Evolutionary conservation across 139 green algal species (phyloP), one percentile per base, ranked within the genome.

Genomic region (Auxenochlorella pyrenoidosa): DNA sequence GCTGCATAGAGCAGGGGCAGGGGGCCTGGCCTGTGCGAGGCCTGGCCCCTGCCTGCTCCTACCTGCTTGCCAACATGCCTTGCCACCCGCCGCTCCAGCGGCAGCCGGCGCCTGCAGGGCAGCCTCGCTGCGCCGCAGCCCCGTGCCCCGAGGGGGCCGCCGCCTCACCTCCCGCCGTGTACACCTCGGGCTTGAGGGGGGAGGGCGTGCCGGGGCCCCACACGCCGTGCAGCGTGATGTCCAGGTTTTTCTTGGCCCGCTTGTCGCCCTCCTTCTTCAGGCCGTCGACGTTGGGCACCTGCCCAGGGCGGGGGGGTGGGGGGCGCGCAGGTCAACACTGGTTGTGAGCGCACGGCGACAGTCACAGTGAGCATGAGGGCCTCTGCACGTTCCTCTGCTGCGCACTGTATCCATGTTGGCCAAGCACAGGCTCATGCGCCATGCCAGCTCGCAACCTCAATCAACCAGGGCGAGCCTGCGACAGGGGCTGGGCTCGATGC

Each of bases 151-250:
- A 10, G 47, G 8, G 47, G 2, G 54, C 54, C 73, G 82, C 84
- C 1, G 87, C 82, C 51, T 77, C 87, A 60, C 88, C 83, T 63
- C 87, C 87, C 36, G 80, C 89, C 0, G 94, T 96, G 68, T 89
- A 84, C 26, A 92, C 81, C 84, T 94, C 90, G 28, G 93, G 92
- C 58, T 73, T 40, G 44, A 98, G 87, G 28, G 72, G 84, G 8
- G 91, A 92, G 19, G 75, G 43, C 65, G 80, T 54, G 0, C 88
- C 92, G 22, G 47, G 40, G 60, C 95, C 96, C 96, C 96, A 98
- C 40, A 97, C 79, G 84, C 95, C 92, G 82, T 97, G 90, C 82
- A 98, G 89, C 60, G 85, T 82, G 16, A 97, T 93, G 68, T 95
- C 91, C 51, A 90, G 77, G 54, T 89, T 94, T 78, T 95, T 95